phyloP scores from a whole-genome alignment of 768 basidiomycete genomes.

The Clavulina sp. region DNA sequence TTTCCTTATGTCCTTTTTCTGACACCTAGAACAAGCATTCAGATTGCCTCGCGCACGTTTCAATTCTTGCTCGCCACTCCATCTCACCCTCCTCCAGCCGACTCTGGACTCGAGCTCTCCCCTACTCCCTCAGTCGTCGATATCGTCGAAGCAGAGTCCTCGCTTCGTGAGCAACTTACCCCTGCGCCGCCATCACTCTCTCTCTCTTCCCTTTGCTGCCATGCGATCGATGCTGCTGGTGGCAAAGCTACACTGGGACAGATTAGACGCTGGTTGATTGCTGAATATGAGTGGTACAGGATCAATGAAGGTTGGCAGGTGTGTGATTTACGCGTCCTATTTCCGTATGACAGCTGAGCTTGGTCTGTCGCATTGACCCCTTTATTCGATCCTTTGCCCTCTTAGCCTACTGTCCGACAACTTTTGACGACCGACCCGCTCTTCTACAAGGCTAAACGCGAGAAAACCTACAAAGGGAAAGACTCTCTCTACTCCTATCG shows the following conservation, averaged over 20 bases:
- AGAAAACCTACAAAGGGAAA: slow-evolving; percentile 43
- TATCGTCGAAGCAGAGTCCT: not conserved
- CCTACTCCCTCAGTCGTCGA: not conserved
- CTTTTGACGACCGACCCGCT: slow-evolving; percentile 85
- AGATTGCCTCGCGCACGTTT: slow-evolving; percentile 94
- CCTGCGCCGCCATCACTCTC: slow-evolving; percentile 81
- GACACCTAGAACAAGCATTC: slow-evolving; percentile 66
- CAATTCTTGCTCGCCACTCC: slow-evolving; percentile 84
- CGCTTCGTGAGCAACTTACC: slow-evolving; percentile 31
- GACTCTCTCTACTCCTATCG: not conserved
- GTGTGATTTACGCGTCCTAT: slow-evolving; percentile 59
- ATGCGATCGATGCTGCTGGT: slow-evolving; percentile 63
- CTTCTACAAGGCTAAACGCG: slow-evolving; percentile 80
- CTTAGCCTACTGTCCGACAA: slow-evolving; percentile 84
- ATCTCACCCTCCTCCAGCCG: slow-evolving; percentile 2
- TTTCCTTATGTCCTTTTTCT: slow-evolving; percentile 10
- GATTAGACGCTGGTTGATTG: slow-evolving; percentile 82
- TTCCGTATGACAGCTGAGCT: slow-evolving; percentile 1
- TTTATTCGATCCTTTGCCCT: slow-evolving; percentile 9
- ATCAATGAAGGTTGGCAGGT: slow-evolving; percentile 54
- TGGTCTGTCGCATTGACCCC: slow-evolving; percentile 9
- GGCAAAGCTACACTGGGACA: slow-evolving; percentile 84
- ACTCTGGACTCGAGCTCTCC: not conserved
- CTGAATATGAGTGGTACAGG: slow-evolving; percentile 78
- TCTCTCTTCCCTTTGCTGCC: slow-evolving; percentile 82